Conservation (phyloP, 225 moss, liverwort and hornwort genomes). For the Thuidium tamariscinum region DNA sequence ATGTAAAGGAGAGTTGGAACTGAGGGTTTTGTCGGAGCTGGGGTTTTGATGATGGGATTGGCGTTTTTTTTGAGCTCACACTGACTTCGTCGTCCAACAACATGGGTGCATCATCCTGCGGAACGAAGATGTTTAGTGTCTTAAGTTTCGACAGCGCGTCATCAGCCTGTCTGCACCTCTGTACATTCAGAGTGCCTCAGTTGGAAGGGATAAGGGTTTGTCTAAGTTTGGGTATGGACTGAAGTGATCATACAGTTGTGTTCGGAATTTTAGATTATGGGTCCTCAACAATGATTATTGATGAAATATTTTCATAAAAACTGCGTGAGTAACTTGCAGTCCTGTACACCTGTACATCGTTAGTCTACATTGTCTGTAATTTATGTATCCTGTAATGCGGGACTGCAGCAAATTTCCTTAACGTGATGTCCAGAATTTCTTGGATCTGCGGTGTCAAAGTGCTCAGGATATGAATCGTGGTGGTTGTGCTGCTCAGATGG, state of each 20-base stretch:
- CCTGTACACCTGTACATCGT: too few relatives aligned
- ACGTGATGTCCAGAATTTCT: too few relatives aligned
- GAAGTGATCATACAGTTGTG: neutral
- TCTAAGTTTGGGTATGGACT: neutral
- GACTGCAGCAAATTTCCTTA: too few relatives aligned
- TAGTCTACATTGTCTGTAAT: too few relatives aligned
- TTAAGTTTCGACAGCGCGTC: too few relatives aligned
- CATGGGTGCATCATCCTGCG: neutral
- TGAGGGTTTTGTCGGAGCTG: neutral
- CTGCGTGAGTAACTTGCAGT: too few relatives aligned
- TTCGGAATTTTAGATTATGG: too few relatives aligned
- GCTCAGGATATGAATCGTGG: neutral
- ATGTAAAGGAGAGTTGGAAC: neutral
- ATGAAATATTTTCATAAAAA: too few relatives aligned
- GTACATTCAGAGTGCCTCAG: neutral
- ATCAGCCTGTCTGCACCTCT: neutral
- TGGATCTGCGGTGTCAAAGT: neutral
- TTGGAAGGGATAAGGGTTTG: neutral
- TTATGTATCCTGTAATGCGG: neutral
- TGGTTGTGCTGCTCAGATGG: conserved; percentile 21
- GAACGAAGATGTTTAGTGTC: neutral
- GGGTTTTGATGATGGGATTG: neutral
- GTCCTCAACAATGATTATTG: accelerated
- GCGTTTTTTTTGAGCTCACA: too few relatives aligned
- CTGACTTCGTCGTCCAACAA: neutral